A percentile compares a stretch with the other conserved stretches of the same genome.
Evolutionary conservation across 2,329 filamentous ascomycete genomes (phyloP).

Genomic region (Fusarium paranaense): DNA sequence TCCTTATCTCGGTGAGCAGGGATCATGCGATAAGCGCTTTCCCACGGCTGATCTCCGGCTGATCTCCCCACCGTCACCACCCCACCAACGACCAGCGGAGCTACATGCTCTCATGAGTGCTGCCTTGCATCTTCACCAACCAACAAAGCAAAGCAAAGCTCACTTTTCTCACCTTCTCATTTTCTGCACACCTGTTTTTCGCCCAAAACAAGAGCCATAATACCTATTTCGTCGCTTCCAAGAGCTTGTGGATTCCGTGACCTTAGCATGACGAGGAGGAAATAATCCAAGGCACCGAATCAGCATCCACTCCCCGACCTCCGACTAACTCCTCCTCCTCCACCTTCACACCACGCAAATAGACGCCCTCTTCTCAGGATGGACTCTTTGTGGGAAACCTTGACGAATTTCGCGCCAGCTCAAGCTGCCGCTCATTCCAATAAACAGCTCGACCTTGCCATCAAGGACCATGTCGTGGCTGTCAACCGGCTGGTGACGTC

Average conservation of each 20-base stretch:
- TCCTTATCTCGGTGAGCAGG: constrained; percentile 20
- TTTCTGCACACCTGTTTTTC: neutral
- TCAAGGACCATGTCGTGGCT: constrained; percentile 52
- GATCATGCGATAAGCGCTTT: constrained; percentile 7
- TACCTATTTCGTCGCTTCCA: neutral
- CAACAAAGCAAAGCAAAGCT: constrained; percentile 28
- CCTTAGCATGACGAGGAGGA: constrained; percentile 18
- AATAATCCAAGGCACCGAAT: constrained; percentile 11
- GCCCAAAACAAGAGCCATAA: neutral
- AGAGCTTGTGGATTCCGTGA: neutral
- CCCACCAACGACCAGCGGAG: constrained; percentile 29
- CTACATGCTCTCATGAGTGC: constrained; percentile 30
- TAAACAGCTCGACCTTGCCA: constrained; percentile 55
- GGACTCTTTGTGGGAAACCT: constrained; percentile 45
- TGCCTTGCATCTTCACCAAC: constrained; percentile 30
- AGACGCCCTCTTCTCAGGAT: constrained; percentile 39
- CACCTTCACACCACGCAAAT: neutral
- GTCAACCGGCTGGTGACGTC: constrained; percentile 54
- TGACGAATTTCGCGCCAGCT: constrained; percentile 57
- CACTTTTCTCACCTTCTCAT: neutral
- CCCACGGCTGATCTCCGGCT: constrained; percentile 31
- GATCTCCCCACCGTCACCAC: constrained; percentile 27
- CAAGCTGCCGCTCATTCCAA: constrained; percentile 38
- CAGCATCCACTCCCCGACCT: constrained; percentile 20
- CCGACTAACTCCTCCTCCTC: constrained; percentile 8